phyloP scores from a whole-genome alignment of 805 yeast genomes.

The Suhomyces vadensis region DNA sequence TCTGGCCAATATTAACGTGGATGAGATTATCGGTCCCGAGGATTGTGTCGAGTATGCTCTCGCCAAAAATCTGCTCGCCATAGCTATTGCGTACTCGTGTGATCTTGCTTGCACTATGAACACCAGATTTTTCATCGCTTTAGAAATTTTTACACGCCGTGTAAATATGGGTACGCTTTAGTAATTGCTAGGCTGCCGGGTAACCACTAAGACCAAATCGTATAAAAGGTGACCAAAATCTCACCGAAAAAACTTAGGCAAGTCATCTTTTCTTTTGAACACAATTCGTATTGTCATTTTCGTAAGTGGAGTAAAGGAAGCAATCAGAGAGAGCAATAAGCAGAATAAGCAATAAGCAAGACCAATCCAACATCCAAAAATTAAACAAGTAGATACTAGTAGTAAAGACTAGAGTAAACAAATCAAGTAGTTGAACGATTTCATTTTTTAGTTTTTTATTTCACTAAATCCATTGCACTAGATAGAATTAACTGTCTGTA shows the following conservation, averaged over 20 bases:
- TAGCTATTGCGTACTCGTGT: background rate
- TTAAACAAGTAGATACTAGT: background rate
- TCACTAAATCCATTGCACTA: slow-evolving; percentile 1
- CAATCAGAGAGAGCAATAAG: background rate
- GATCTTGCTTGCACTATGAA: background rate
- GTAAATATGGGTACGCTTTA: slow-evolving; percentile 11
- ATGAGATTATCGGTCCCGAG: slow-evolving; percentile 20
- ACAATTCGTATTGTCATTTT: background rate
- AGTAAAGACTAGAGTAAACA: background rate
- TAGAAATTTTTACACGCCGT: slow-evolving; percentile 17
- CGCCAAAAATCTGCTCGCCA: slow-evolving; percentile 5
- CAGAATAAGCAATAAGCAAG: slow-evolving; percentile 1
- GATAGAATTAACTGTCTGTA: background rate
- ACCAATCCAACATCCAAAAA: no score
- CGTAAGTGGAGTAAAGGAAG: background rate
- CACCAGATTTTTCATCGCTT: slow-evolving; percentile 1
- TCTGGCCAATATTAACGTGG: slow-evolving; percentile 72
- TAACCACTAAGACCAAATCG: background rate
- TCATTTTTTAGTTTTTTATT: background rate
- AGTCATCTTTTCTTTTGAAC: background rate
- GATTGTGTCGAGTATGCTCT: slow-evolving; percentile 14
- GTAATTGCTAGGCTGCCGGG: background rate
- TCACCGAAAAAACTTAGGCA: background rate
- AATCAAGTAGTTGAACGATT: slow-evolving; percentile 2
- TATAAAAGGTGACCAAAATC: slow-evolving; percentile 5